A percentile compares a stretch with the other conserved stretches of the same genome.
These are phyloP conservation scores for Ilyonectria destructans DNA, from an alignment of 2,329 filamentous ascomycete species.

Conservation along the genomic window DNA sequence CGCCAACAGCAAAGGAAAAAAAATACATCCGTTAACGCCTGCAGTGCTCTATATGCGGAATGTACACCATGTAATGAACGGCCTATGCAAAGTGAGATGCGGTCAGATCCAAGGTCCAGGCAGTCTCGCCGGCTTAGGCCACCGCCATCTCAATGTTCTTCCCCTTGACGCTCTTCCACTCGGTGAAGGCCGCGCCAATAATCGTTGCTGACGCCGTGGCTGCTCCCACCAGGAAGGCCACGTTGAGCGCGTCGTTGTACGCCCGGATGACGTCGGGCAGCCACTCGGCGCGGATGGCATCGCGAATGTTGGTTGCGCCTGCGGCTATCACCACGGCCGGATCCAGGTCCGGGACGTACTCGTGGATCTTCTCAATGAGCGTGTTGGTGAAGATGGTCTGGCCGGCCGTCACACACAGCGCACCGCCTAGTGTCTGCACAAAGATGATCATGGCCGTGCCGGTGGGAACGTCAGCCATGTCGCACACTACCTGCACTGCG, in stretches of 20 bases:
- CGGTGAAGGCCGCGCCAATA: conserved; percentile 61
- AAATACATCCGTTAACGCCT: conserved; percentile 12
- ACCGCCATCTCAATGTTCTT: conserved; percentile 60
- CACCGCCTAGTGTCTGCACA: conserved; percentile 58
- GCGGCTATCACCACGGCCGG: conserved; percentile 51
- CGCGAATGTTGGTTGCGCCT: conserved; percentile 58
- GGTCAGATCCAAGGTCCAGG: neutral
- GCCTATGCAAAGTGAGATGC: conserved; percentile 1
- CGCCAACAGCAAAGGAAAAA: conserved; percentile 12
- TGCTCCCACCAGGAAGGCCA: conserved; percentile 61
- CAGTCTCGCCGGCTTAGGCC: conserved; percentile 33
- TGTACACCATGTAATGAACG: conserved; percentile 17
- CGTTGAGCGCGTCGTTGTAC: conserved; percentile 63
- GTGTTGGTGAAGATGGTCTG: conserved; percentile 67
- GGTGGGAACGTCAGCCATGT: conserved; percentile 50
- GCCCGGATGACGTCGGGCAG: conserved; percentile 56
- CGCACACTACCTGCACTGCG: conserved; percentile 58
- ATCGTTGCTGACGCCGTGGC: conserved; percentile 63
- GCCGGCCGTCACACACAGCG: conserved; percentile 65
- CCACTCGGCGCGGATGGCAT: conserved; percentile 48
- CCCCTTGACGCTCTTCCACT: conserved; percentile 73
- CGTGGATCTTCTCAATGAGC: conserved; percentile 57
- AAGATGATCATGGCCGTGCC: conserved; percentile 57
- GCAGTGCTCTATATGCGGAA: conserved; percentile 22
- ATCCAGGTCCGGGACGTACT: conserved; percentile 55